These are phyloP conservation scores for Aaosphaeria arxii DNA, from an alignment of 2,329 filamentous ascomycete species.

Conservation along the genomic window DNA sequence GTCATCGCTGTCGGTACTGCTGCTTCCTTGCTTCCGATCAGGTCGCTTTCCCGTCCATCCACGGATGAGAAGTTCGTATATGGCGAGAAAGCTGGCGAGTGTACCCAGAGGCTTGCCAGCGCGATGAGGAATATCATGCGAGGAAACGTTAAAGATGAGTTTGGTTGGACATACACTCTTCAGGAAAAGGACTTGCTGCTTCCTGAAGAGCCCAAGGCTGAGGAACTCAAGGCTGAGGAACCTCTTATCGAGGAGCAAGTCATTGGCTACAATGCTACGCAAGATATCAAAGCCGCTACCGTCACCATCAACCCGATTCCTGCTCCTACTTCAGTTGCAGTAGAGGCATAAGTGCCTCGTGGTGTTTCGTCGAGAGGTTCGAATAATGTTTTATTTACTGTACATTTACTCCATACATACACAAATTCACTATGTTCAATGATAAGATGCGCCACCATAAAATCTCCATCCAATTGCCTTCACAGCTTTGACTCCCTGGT, in stretches of 20 bases:
- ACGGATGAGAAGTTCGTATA: slow-evolving; percentile 17
- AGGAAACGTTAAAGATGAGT: slow-evolving; percentile 8
- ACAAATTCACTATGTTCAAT: too few species aligned
- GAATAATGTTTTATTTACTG: too few species aligned
- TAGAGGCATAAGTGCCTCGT: too few species aligned
- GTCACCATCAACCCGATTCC: too few species aligned
- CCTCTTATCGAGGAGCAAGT: not conserved
- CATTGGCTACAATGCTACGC: not conserved
- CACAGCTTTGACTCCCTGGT: too few species aligned
- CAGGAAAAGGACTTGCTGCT: slow-evolving; percentile 8
- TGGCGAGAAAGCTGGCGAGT: slow-evolving; percentile 7
- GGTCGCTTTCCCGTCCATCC: slow-evolving; percentile 5
- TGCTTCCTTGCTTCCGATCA: slow-evolving; percentile 12
- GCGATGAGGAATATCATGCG: slow-evolving; percentile 10
- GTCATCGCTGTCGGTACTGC: slow-evolving; percentile 21
- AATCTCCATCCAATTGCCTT: too few species aligned
- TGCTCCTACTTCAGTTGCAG: too few species aligned
- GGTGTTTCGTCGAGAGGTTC: too few species aligned
- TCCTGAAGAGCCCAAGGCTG: not conserved
- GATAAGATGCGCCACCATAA: too few species aligned
- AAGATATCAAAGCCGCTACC: not conserved
- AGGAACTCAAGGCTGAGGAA: not conserved
- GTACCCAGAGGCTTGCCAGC: slow-evolving; percentile 3
- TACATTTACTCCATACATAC: too few species aligned
- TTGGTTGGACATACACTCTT: slow-evolving; percentile 8